Evolutionary conservation across 2,329 filamentous ascomycete genomes (phyloP).

Genomic region (Trichoderma sp.): DNA sequence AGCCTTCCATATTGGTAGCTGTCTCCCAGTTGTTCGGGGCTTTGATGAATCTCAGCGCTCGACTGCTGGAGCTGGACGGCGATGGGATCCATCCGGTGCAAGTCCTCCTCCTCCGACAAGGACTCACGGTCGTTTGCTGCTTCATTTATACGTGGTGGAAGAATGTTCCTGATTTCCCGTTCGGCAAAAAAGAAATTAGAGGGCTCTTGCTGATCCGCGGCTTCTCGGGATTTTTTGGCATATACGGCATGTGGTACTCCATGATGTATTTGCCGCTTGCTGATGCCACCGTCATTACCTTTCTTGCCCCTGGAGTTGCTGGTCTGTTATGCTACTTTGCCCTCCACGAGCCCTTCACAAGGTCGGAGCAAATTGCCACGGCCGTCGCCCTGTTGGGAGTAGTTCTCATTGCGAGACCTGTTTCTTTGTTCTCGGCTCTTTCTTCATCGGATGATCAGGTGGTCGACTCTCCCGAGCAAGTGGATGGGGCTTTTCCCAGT

Average conservation of each 20-base stretch:
- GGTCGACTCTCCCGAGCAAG: slow-evolving; percentile 18
- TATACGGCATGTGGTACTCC: slow-evolving; percentile 69
- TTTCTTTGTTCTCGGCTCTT: slow-evolving; percentile 46
- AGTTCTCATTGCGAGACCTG: slow-evolving; percentile 75
- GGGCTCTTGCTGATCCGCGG: slow-evolving; percentile 66
- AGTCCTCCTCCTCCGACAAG: slow-evolving; percentile 77
- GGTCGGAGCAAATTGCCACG: slow-evolving; percentile 71
- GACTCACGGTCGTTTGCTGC: slow-evolving; percentile 65
- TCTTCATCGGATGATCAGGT: slow-evolving; percentile 22
- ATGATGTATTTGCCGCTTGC: slow-evolving; percentile 76
- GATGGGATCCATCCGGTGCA: slow-evolving; percentile 78
- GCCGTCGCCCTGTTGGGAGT: slow-evolving; percentile 75
- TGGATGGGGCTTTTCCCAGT: slow-evolving; percentile 26
- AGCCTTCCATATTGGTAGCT: slow-evolving; percentile 70
- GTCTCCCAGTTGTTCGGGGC: slow-evolving; percentile 76
- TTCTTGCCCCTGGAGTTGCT: slow-evolving; percentile 73
- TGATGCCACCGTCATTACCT: slow-evolving; percentile 87
- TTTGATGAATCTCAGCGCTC: slow-evolving; percentile 79
- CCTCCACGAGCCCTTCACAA: slow-evolving; percentile 72
- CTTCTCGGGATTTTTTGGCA: slow-evolving; percentile 69
- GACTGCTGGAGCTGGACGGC: slow-evolving; percentile 69
- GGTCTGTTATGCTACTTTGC: slow-evolving; percentile 77
- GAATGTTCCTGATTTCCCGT: slow-evolving; percentile 64
- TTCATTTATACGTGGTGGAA: slow-evolving; percentile 71
- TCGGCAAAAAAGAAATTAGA: slow-evolving; percentile 65